Percentiles rank a stretch among this genome's conserved stretches.
Conservation (phyloP, 176 grass and related monocot species). For the Phoenix roebelenii region DNA sequence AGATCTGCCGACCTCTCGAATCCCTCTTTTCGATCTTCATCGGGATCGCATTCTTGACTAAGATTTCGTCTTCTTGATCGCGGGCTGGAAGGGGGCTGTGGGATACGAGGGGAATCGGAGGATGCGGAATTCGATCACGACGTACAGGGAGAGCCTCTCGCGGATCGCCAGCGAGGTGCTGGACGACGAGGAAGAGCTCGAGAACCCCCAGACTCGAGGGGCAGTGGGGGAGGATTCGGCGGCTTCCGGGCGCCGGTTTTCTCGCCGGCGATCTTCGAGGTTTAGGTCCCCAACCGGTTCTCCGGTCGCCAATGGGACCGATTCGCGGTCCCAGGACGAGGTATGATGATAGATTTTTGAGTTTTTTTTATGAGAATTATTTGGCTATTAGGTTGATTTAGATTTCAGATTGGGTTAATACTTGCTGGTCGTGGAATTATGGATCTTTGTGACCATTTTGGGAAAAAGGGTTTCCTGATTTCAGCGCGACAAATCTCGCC, state of each 20-base stretch:
- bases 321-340: slow-evolving; percentile 46
- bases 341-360: slow-evolving; percentile 8
- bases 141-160: slow-evolving; percentile 77
- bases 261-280: slow-evolving; percentile 2
- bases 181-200: slow-evolving; percentile 51
- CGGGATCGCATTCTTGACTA: too few relatives aligned
- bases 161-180: slow-evolving; percentile 80
- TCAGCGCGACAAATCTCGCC: too few relatives aligned
- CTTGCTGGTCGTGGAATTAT: too few relatives aligned
- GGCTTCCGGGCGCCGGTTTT: slow-evolving; percentile 26
- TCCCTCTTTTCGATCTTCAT: too few relatives aligned
- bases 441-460: too few relatives aligned
- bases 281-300: slow-evolving; percentile 10
- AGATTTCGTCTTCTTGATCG: too few relatives aligned
- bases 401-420: too few relatives aligned
- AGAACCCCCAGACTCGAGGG: slow-evolving; percentile 17
- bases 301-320: slow-evolving; percentile 29
- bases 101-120: background rate
- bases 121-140: slow-evolving; percentile 80
- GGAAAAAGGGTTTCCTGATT: too few relatives aligned
- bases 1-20: too few relatives aligned
- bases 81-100: too few relatives aligned
- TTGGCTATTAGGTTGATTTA: too few relatives aligned
- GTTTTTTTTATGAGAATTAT: too few relatives aligned
- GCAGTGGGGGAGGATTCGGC: slow-evolving; percentile 1